These are phyloP conservation scores for Amanita polypyramis DNA, from an alignment of 768 basidiomycete species.

Conservation along the genomic window DNA sequence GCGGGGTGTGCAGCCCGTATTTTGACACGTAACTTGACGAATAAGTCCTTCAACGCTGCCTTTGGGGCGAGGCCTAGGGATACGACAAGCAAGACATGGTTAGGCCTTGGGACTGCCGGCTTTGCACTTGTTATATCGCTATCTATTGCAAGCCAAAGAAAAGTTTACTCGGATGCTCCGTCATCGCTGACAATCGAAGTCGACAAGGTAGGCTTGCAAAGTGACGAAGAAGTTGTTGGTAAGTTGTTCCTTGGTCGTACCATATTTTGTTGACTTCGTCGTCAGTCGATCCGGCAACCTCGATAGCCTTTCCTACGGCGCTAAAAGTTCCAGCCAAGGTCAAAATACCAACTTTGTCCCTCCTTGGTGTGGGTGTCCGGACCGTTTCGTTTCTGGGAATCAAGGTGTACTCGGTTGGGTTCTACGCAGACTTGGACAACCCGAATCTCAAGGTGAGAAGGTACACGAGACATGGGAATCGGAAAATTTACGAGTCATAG, in stretches of 20 bases:
- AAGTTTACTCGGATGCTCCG: conserved; percentile 3
- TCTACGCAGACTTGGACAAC: conserved; percentile 77
- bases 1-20: background rate
- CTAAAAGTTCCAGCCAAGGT: conserved; percentile 55
- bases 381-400: conserved; percentile 84
- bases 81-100: background rate
- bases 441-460: conserved; percentile 44
- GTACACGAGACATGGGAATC: background rate
- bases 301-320: conserved; percentile 60
- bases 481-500: conserved; percentile 20
- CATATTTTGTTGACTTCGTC: background rate
- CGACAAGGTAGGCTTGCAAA: background rate
- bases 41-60: background rate
- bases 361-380: conserved; percentile 80
- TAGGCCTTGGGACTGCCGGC: background rate
- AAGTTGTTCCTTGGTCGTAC: background rate
- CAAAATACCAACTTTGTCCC: conserved; percentile 48
- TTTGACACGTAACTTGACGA: background rate
- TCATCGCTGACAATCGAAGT: background rate
- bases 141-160: conserved; percentile 1
- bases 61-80: background rate
- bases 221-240: background rate
- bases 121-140: background rate
- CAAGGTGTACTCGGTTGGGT: conserved; percentile 83
- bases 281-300: conserved; percentile 64